These are phyloP conservation scores for Camellia sinensis DNA, from an alignment of 148 eudicot genomes.

Conservation along the genomic window DNA sequence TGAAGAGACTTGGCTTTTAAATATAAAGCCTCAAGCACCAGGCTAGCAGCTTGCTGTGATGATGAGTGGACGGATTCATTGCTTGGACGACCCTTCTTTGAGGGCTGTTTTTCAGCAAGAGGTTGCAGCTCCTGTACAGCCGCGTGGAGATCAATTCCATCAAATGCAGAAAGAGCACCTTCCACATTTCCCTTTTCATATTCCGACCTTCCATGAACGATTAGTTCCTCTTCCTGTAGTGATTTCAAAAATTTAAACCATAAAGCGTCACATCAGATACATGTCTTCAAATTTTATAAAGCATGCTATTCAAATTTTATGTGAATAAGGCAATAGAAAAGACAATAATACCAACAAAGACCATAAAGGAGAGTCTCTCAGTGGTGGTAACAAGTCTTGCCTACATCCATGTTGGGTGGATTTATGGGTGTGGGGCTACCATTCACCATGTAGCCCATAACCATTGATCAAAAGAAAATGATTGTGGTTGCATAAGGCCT, in stretches of 20 bases:
- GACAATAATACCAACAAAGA: too few species aligned
- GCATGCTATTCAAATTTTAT: neutral
- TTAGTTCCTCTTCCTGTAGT: conserved; percentile 72
- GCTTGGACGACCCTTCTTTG: conserved; percentile 62
- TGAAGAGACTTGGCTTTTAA: conserved; percentile 96
- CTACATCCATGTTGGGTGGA: neutral
- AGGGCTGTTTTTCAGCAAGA: conserved; percentile 47
- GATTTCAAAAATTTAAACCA: conserved; percentile 1
- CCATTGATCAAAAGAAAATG: neutral
- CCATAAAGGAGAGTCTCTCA: neutral
- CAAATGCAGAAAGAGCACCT: conserved; percentile 87
- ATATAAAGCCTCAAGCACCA: conserved; percentile 85
- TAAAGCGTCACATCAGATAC: conserved; percentile 22
- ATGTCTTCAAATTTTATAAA: conserved; percentile 7
- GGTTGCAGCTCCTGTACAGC: conserved; percentile 81
- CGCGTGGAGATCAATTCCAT: conserved; percentile 91
- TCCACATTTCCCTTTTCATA: conserved; percentile 94
- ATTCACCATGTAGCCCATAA: neutral
- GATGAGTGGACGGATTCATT: conserved; percentile 39
- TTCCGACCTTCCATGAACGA: conserved; percentile 84
- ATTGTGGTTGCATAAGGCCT: neutral
- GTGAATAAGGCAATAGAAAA: neutral
- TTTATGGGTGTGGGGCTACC: neutral
- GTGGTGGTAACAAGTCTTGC: neutral
- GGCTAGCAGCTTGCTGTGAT: conserved; percentile 79